These are phyloP conservation scores for Castanea sativa DNA, from an alignment of 306 rosid genomes.

Conservation along the genomic window DNA sequence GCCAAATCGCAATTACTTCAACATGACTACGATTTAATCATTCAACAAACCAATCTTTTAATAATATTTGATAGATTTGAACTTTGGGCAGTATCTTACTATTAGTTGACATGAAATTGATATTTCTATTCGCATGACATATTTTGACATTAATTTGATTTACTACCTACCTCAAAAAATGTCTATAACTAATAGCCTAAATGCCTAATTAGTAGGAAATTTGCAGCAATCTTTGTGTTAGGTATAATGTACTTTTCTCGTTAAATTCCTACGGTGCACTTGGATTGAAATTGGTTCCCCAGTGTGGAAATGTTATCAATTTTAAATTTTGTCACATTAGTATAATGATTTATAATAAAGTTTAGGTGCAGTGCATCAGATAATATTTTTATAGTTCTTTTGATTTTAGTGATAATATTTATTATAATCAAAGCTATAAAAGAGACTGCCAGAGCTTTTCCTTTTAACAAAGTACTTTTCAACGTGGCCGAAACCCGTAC, in stretches of 20 bases:
- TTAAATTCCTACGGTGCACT: background rate
- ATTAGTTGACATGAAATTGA: background rate
- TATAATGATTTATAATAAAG: background rate
- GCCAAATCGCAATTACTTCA: background rate
- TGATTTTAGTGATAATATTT: background rate
- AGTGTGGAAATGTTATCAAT: background rate
- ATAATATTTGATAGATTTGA: background rate
- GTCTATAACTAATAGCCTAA: background rate
- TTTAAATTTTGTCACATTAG: background rate
- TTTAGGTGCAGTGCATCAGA: constrained; percentile 2
- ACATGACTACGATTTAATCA: background rate
- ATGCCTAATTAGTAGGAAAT: background rate
- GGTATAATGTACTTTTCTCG: background rate
- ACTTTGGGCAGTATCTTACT: background rate
- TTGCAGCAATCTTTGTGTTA: background rate
- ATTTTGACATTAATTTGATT: background rate
- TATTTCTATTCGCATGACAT: background rate
- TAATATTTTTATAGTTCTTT: background rate
- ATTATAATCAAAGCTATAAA: too few species aligned
- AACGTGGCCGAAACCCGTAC: background rate
- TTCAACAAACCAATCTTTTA: too few species aligned
- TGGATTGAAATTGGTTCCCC: background rate
- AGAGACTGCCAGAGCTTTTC: background rate
- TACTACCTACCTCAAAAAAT: background rate
- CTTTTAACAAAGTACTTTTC: background rate